A percentile compares a stretch with the other conserved stretches of the same genome.
Evolutionary conservation across 208 protist genomes (phyloP).

Genomic region (Trichomonas gallinae): DNA sequence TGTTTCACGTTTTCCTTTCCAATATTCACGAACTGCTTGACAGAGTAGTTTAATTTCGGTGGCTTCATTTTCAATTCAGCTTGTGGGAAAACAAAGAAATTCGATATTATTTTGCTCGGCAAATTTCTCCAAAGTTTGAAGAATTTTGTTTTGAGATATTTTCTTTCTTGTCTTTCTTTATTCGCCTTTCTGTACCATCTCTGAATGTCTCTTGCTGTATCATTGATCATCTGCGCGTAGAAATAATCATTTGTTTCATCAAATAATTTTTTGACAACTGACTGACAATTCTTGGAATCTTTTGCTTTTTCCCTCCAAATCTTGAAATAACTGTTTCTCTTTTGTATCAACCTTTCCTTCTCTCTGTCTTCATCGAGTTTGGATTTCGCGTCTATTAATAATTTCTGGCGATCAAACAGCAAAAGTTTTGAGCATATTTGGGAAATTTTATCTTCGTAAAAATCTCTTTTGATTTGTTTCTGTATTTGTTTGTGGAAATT

Average conservation of each 20-base stretch:
- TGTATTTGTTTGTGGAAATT: background rate
- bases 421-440: background rate
- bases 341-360: background rate
- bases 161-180: background rate
- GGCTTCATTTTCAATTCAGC: background rate
- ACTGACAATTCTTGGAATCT: background rate
- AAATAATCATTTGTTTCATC: background rate
- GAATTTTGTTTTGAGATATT: background rate
- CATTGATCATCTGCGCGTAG: background rate
- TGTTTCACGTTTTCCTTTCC: no score
- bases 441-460: background rate
- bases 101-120: background rate
- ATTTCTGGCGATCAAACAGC: background rate
- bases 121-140: background rate
- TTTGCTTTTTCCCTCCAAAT: background rate
- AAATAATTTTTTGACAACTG: background rate
- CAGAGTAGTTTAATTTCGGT: no score
- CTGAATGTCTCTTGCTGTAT: background rate
- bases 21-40: no score
- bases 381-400: background rate
- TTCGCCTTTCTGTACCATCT: background rate
- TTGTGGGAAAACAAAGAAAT: background rate
- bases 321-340: background rate
- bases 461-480: background rate
- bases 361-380: background rate